Evolutionary conservation across 495 filamentous ascomycete genomes (phyloP), one percentile per base, ranked within the genome.

Genomic region (Jackrogersella minutella): DNA sequence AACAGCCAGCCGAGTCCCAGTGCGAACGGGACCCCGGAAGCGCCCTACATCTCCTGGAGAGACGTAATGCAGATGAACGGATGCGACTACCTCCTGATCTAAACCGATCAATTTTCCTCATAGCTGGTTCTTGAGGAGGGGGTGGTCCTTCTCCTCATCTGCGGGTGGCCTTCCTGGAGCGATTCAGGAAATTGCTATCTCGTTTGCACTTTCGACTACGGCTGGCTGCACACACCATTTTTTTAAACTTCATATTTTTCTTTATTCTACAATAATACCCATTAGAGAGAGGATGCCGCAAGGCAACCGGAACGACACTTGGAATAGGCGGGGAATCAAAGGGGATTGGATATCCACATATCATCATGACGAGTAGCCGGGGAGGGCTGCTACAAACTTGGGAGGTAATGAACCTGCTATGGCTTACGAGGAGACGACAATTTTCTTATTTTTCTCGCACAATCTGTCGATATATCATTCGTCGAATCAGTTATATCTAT

Each of bases 21-120:
- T 44, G 69, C 75, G 22, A 75, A 73, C 56, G 78, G 76, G 36
- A 62, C 77, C 33, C 64, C 74, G 47, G 76, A 76, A 69, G 77
- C 74, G 28, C 79, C 82, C 75, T 86, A 87, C 79, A 86, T 95
- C 72, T 91, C 92, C 84, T 99, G 95, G 95, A 84, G 95, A 78
- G 93, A 97, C 78, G 83, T 95, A 64, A 97, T 97, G 95, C 85
- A 85, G 79, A 88, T 88, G 75, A 94, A 94, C 78, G 87, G 87
- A 69, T 97, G 92, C 93, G 90, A 94, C 73, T 94, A 91, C 81
- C 81, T 99, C 73, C 84, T 99, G 76, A 93, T 98, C 73, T 97
- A 83, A 81, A 66, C 22, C 50, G 58, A 64, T 66, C 64, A n/a
- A 41, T 46, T 44, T 68, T 62, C 73, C 68, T 75, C 60, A 77